phyloP scores from a whole-genome alignment of 257 asterid species.

The Ehretia macrophylla region DNA sequence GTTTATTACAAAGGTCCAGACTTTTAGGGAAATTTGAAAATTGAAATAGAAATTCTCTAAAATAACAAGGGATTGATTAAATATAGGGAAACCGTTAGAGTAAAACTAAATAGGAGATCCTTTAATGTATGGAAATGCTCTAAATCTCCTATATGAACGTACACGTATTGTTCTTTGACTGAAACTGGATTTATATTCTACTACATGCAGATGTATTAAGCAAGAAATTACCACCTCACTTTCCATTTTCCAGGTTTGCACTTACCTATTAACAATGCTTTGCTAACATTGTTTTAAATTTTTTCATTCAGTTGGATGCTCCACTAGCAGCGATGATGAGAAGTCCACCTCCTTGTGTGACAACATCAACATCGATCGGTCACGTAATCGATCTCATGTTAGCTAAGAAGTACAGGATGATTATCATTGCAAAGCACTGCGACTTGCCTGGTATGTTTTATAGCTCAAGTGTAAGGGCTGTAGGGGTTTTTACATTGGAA shows the following conservation, averaged over 20 bases:
- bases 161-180: too few relatives aligned
- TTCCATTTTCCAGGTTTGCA: not conserved
- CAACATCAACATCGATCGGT: slow-evolving; percentile 50
- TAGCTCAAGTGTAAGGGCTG: slow-evolving; percentile 28
- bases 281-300: slow-evolving; percentile 5
- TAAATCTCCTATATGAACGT: too few relatives aligned
- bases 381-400: slow-evolving; percentile 50
- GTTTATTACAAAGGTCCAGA: too few relatives aligned
- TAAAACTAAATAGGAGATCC: too few relatives aligned
- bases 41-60: too few relatives aligned
- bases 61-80: too few relatives aligned
- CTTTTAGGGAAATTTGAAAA: too few relatives aligned
- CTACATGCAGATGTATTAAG: not conserved
- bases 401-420: slow-evolving; percentile 51
- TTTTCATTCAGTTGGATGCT: slow-evolving; percentile 51
- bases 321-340: slow-evolving; percentile 54
- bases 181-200: too few relatives aligned
- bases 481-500: slow-evolving; percentile 51
- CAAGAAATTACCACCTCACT: not conserved
- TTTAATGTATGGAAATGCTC: too few relatives aligned
- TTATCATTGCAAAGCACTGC: slow-evolving; percentile 42
- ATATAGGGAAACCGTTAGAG: too few relatives aligned
- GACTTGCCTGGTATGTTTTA: slow-evolving; percentile 29
- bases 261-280: not conserved
- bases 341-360: slow-evolving; percentile 55